Conservation (phyloP, 768 basidiomycete genomes). For the Suillus sp. region DNA sequence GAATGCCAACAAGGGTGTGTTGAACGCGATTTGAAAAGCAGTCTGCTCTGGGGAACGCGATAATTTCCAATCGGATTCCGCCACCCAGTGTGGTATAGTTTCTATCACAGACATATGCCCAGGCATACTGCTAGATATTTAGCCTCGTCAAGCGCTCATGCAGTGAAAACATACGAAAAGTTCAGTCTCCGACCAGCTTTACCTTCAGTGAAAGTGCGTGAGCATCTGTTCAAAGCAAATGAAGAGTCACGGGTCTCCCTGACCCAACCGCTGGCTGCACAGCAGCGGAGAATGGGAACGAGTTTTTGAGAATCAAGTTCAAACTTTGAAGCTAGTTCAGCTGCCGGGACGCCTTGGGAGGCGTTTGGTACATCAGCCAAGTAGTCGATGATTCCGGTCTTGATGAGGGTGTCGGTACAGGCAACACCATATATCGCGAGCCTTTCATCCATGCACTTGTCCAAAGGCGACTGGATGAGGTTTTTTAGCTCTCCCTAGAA, state of each 20-base stretch:
- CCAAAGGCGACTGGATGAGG: conserved; percentile 10
- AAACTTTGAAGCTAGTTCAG: not conserved
- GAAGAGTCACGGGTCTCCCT: conserved; percentile 20
- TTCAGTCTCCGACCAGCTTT: conserved; percentile 18
- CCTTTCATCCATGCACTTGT: conserved; percentile 6
- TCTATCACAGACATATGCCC: conserved; percentile 18
- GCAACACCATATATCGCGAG: conserved; percentile 19
- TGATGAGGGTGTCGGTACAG: not conserved
- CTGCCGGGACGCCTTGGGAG: not conserved
- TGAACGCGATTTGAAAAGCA: conserved; percentile 42
- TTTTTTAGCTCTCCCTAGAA: conserved; percentile 11
- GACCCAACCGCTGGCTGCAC: conserved; percentile 21
- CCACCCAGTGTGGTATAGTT: conserved; percentile 15
- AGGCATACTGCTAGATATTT: conserved; percentile 15
- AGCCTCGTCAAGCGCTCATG: not conserved
- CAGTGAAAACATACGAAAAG: conserved; percentile 13
- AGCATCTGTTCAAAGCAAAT: conserved; percentile 23
- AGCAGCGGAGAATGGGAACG: conserved; percentile 19
- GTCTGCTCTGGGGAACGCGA: conserved; percentile 25
- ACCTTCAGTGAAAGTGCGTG: conserved; percentile 18
- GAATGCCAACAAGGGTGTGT: conserved; percentile 27
- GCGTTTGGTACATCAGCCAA: not conserved
- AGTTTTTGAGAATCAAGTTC: not conserved
- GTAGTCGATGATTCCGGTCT: not conserved
- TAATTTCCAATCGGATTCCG: conserved; percentile 24